phyloP scores from a whole-genome alignment of 768 basidiomycete species.

The Suillus ampliporus region DNA sequence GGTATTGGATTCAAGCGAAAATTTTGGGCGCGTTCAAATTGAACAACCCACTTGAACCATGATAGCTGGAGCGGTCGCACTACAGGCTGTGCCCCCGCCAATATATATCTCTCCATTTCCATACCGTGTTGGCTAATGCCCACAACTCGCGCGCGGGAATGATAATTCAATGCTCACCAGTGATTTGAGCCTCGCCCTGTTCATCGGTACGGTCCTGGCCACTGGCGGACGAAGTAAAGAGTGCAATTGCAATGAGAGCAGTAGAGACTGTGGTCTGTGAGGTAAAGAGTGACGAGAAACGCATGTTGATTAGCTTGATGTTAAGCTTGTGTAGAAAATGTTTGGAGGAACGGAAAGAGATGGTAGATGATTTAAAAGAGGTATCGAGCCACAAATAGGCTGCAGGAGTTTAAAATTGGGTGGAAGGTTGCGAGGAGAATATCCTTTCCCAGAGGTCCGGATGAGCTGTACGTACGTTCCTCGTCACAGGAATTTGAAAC shows the following conservation, averaged over 20 bases:
- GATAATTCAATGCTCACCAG: constrained; percentile 30
- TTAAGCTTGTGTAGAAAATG: constrained; percentile 6
- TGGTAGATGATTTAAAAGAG: background rate
- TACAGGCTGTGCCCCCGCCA: background rate
- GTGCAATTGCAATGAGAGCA: constrained; percentile 12
- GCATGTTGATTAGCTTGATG: constrained; percentile 20
- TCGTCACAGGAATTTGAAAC: background rate
- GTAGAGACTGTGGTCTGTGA: constrained; percentile 7
- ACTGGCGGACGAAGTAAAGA: constrained; percentile 9
- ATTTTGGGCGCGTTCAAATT: background rate
- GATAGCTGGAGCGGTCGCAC: too few relatives aligned
- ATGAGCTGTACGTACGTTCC: background rate
- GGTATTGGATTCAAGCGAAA: background rate
- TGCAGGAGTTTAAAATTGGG: constrained; percentile 13
- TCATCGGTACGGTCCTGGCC: constrained; percentile 41
- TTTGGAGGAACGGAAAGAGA: background rate
- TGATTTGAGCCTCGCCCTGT: constrained; percentile 43
- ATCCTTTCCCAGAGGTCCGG: background rate
- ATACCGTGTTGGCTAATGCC: background rate
- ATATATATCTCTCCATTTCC: too few relatives aligned
- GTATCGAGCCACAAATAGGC: background rate
- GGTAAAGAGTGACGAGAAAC: constrained; percentile 25
- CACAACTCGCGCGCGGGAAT: background rate
- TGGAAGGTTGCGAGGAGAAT: background rate
- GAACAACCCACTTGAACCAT: background rate